phyloP scores from a whole-genome alignment of 768 basidiomycete species.

The Rhodotorula toruloides region DNA sequence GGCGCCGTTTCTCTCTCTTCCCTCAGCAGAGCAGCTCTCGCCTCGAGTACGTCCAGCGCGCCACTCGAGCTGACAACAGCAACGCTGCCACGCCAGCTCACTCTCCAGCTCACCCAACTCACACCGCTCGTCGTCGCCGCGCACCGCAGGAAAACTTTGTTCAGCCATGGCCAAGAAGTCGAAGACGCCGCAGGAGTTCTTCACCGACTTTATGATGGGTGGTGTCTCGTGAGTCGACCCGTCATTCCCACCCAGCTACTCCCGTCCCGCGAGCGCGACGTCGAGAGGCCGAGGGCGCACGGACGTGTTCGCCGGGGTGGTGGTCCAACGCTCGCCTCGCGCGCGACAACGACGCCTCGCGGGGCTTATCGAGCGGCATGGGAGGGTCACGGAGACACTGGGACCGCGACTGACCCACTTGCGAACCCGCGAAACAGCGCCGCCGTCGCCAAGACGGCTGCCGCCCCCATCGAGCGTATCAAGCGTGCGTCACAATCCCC shows the following conservation, averaged over 20 bases:
- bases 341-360: too few relatives aligned
- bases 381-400: too few relatives aligned
- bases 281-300: too few relatives aligned
- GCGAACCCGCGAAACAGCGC: slow-evolving; percentile 43
- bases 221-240: slow-evolving; percentile 64
- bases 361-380: too few relatives aligned
- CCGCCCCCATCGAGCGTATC: slow-evolving; percentile 99
- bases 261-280: too few relatives aligned
- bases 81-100: too few relatives aligned
- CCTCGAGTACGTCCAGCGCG: too few relatives aligned
- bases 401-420: neutral
- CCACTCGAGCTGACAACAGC: too few relatives aligned
- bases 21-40: too few relatives aligned
- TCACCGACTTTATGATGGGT: slow-evolving; percentile 93
- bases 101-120: neutral
- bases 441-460: slow-evolving; percentile 96
- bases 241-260: neutral
- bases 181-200: slow-evolving; percentile 37
- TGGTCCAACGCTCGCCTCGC: too few relatives aligned
- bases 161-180: slow-evolving; percentile 32
- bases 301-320: too few relatives aligned
- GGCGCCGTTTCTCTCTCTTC: too few relatives aligned
- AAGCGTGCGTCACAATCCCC: slow-evolving; percentile 72
- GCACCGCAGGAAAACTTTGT: slow-evolving; percentile 7
- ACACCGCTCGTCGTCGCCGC: neutral